Evolutionary conservation across 2,329 filamentous ascomycete species (phyloP), one percentile per base, ranked within the genome.

Genomic region (Verticillium klebahnii): DNA sequence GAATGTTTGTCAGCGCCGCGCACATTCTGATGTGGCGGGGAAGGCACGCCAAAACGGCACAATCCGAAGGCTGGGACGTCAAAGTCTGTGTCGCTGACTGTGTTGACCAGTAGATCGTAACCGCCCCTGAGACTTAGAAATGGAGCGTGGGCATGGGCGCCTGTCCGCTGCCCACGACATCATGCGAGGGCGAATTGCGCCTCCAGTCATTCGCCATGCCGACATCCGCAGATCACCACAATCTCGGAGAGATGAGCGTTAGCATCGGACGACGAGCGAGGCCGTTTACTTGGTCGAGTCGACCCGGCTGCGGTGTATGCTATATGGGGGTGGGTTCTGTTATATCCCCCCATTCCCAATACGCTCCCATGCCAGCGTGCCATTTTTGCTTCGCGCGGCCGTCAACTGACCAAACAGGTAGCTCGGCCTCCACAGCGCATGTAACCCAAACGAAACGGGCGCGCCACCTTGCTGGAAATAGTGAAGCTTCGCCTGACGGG

Each of bases 291-390:
- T 50, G 40, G 40, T 50, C 12, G 40, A 50, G 40, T 12, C 40
- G 40, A 50, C 40, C 40, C 40, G 19, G 40, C 19, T 8, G 40
- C n/a, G 17, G n/a, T 50, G 19, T 50, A 50, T 50, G 40, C 40
- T 50, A 50, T 50, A 50, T 50, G 40, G 19, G 3, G 19, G 40
- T 50, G 40, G 56, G 23, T 58, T 58, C 56, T 58, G 37, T 15
- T 58, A 58, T 58, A 58, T 8, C 56, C 56, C 56, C 34, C 55
- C 55, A 17, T 23, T 56, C 55, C 34, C 40, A 50, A n/a, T 50
- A 12, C 19, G 40, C 40, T 23, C 40, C 40, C 40, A 8, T n/a
- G 40, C 19, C 40, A 50, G 40, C n/a, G 40, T 50, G 19, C 40
- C 40, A 50, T 23, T 50, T 50, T 9, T 7, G 4, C n/a, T 50